These are phyloP conservation scores for Auxenochlorella pyrenoidosa DNA, from an alignment of 139 green algal species.

Conservation along the genomic window DNA sequence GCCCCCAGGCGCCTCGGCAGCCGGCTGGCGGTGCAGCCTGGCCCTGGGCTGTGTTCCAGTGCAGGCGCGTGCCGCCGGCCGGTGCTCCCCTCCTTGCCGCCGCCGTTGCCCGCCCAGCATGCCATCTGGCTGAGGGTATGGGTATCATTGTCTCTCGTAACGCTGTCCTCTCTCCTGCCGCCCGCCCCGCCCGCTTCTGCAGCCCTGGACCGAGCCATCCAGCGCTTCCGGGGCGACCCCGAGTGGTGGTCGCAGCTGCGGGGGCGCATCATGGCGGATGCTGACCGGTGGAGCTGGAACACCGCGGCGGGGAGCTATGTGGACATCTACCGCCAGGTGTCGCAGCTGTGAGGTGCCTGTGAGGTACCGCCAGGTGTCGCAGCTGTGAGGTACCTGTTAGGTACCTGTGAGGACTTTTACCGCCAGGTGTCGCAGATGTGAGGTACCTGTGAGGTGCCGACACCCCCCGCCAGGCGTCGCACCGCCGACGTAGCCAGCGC, in stretches of 20 bases:
- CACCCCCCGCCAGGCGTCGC: too few species aligned
- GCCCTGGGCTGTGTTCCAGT: too few species aligned
- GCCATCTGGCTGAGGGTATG: too few species aligned
- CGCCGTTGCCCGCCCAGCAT: too few species aligned
- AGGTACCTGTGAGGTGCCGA: not conserved
- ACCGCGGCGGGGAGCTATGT: constrained; percentile 46
- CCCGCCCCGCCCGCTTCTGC: not conserved
- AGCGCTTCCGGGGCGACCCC: constrained; percentile 24
- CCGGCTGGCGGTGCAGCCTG: too few species aligned
- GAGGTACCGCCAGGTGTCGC: too few species aligned
- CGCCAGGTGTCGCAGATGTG: not conserved
- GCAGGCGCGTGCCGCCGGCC: too few species aligned
- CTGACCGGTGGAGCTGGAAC: constrained; percentile 53
- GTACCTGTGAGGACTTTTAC: constrained; percentile 63
- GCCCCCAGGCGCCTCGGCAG: too few species aligned
- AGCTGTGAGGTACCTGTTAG: too few species aligned
- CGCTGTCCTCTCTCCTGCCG: not conserved
- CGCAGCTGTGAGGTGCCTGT: not conserved
- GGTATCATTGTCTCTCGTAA: too few species aligned
- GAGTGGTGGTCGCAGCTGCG: constrained; percentile 40
- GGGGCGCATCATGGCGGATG: constrained; percentile 44
- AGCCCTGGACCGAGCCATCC: constrained; percentile 76
- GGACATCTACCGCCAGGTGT: constrained; percentile 44
- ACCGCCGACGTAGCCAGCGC: too few species aligned
- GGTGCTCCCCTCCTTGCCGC: too few species aligned